phyloP scores from a whole-genome alignment of 176 grass and related monocot genomes.

The Phragmites australis region DNA sequence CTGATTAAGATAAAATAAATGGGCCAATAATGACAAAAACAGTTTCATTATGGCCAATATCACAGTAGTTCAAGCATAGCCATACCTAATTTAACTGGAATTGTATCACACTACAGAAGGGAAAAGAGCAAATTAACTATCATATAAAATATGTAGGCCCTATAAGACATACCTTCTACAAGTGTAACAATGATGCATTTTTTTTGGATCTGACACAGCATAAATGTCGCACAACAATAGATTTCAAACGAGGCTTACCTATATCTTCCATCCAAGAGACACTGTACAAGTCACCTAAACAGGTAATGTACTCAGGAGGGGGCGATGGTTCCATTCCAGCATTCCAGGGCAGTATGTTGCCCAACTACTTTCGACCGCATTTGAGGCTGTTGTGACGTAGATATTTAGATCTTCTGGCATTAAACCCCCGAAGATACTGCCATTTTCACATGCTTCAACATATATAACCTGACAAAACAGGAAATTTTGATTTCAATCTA shows the following conservation, averaged over 20 bases:
- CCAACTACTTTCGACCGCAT: constrained; percentile 78
- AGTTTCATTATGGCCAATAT: neutral
- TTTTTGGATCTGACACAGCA: constrained; percentile 12
- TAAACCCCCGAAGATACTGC: constrained; percentile 91
- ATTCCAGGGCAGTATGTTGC: constrained; percentile 85
- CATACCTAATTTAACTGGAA: neutral
- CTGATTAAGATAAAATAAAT: neutral
- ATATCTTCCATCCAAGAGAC: constrained; percentile 97
- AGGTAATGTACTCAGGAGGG: constrained; percentile 69
- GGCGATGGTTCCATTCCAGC: constrained; percentile 62
- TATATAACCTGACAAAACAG: constrained; percentile 72
- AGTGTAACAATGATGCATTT: neutral
- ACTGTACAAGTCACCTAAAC: constrained; percentile 90
- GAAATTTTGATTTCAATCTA: constrained; percentile 9
- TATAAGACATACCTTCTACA: constrained; percentile 23
- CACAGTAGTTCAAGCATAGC: neutral
- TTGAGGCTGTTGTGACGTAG: constrained; percentile 83
- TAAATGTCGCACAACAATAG: neutral
- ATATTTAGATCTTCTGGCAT: constrained; percentile 77
- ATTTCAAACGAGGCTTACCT: constrained; percentile 51
- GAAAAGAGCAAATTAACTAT: neutral
- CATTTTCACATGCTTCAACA: constrained; percentile 93
- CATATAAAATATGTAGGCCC: neutral
- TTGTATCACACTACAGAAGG: neutral
- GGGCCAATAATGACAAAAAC: neutral